Percentiles rank a stretch among this genome's conserved stretches.
Evolutionary conservation across 805 yeast species (phyloP).

Genomic region (Starmera quercuum): DNA sequence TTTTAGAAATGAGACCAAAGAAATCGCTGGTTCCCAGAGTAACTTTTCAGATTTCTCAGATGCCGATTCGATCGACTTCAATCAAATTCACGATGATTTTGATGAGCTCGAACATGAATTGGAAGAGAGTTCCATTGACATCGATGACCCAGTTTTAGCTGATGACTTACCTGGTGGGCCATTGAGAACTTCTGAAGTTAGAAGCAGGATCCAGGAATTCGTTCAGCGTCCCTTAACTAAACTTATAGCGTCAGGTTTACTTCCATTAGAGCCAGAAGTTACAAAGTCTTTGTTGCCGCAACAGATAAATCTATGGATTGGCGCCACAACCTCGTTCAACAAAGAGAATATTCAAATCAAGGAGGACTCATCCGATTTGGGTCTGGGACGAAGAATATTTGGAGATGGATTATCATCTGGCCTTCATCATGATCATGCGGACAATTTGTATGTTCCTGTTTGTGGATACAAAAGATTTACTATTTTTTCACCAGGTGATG

Average conservation of each 20-base stretch:
- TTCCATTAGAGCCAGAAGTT: slow-evolving; percentile 36
- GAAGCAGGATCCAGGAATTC: slow-evolving; percentile 38
- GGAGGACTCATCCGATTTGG: slow-evolving; percentile 19
- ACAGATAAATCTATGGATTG: slow-evolving; percentile 73
- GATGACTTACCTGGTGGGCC: slow-evolving; percentile 18
- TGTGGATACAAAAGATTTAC: slow-evolving; percentile 63
- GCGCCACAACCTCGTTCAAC: slow-evolving; percentile 25
- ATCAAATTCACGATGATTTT: slow-evolving; percentile 41
- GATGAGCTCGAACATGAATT: slow-evolving; percentile 26
- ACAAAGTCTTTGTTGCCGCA: slow-evolving; percentile 46
- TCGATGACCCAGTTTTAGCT: slow-evolving; percentile 4
- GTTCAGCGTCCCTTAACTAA: slow-evolving; percentile 57
- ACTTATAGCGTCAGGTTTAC: slow-evolving; percentile 18
- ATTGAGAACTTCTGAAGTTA: slow-evolving; percentile 25
- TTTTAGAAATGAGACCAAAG: slow-evolving; percentile 8
- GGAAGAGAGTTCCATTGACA: slow-evolving; percentile 10
- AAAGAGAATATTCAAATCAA: slow-evolving; percentile 12
- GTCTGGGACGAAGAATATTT: slow-evolving; percentile 50
- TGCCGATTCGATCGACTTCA: slow-evolving; percentile 33
- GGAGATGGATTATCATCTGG: slow-evolving; percentile 62
- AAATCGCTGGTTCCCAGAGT: slow-evolving; percentile 4
- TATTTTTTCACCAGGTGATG: slow-evolving; percentile 56
- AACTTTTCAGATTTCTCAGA: slow-evolving; percentile 23
- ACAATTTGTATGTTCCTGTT: slow-evolving; percentile 57
- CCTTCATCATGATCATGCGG: slow-evolving; percentile 76